phyloP scores from a whole-genome alignment of 1,139 yeast species.

The Yamadazyma atlantica region DNA sequence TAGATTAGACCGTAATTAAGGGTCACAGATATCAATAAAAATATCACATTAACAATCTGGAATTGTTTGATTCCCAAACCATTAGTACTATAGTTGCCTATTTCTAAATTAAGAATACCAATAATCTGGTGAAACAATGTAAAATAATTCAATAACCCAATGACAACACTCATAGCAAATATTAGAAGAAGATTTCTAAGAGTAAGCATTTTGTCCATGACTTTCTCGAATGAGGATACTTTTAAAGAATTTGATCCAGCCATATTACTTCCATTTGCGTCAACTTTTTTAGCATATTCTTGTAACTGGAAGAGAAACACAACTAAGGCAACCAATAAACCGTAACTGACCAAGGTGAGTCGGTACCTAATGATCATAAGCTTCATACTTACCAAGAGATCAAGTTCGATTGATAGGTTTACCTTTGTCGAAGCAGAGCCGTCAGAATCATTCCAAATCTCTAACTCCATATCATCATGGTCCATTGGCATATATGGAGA shows the following conservation, averaged over 20 bases:
- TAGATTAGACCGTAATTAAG: slow-evolving; percentile 9
- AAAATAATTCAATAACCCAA: slow-evolving; percentile 50
- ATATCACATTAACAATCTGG: slow-evolving; percentile 10
- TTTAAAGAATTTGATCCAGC: background rate
- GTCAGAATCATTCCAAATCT: slow-evolving; percentile 41
- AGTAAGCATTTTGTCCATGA: slow-evolving; percentile 9
- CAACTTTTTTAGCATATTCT: slow-evolving; percentile 3
- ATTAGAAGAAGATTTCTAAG: background rate
- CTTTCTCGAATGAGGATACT: slow-evolving; percentile 8
- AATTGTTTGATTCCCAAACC: slow-evolving; percentile 8
- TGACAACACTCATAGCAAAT: slow-evolving; percentile 39
- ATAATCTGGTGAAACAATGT: slow-evolving; percentile 18
- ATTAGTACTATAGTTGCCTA: slow-evolving; percentile 5
- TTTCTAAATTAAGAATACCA: slow-evolving; percentile 13
- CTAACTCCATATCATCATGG: slow-evolving; percentile 31
- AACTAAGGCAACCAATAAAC: slow-evolving; percentile 47
- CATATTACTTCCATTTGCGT: background rate
- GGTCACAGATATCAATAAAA: slow-evolving; percentile 9
- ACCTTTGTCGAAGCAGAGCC: background rate
- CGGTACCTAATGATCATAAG: slow-evolving; percentile 63
- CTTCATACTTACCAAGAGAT: slow-evolving; percentile 47
- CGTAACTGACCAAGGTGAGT: slow-evolving; percentile 58
- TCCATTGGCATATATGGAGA: slow-evolving; percentile 72
- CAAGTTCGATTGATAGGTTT: slow-evolving; percentile 33
- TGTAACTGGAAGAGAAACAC: slow-evolving; percentile 44